These are phyloP conservation scores for Colletotrichum eleusines DNA, from an alignment of 2,329 filamentous ascomycete genomes.

Conservation along the genomic window DNA sequence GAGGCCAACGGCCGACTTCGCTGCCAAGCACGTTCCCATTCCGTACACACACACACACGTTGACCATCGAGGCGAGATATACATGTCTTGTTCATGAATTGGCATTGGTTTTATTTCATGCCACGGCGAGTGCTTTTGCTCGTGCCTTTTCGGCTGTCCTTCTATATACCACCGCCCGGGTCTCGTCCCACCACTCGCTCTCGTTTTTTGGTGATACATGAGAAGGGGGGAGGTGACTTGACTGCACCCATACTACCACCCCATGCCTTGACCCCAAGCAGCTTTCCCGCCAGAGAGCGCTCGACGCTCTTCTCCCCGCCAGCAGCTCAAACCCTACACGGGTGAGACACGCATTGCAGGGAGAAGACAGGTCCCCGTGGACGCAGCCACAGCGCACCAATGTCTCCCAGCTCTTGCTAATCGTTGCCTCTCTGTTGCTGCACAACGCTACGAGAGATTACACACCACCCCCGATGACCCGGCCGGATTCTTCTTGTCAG, in stretches of 20 bases:
- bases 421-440: background rate
- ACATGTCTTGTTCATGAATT: conserved; percentile 22
- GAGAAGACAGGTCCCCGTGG: conserved; percentile 7
- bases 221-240: background rate
- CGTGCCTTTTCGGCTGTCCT: conserved; percentile 26
- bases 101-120: conserved; percentile 26
- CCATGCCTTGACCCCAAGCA: conserved; percentile 21
- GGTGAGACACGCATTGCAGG: conserved; percentile 22
- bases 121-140: conserved; percentile 38
- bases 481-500: conserved; percentile 30
- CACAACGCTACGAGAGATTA: background rate
- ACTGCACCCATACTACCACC: background rate
- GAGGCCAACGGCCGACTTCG: conserved; percentile 28
- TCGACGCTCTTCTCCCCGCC: background rate
- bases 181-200: conserved; percentile 31
- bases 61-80: background rate
- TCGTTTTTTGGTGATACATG: background rate
- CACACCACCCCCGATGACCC: conserved; percentile 20
- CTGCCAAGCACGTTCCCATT: background rate
- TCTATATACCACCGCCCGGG: conserved; percentile 29
- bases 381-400: background rate
- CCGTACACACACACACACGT: background rate
- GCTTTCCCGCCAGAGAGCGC: background rate
- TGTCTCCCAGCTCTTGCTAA: background rate
- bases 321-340: conserved; percentile 2